Evolutionary conservation across 2,329 filamentous ascomycete species (phyloP), one percentile per base, ranked within the genome.

Genomic region (Tolypocladium nubicola): DNA sequence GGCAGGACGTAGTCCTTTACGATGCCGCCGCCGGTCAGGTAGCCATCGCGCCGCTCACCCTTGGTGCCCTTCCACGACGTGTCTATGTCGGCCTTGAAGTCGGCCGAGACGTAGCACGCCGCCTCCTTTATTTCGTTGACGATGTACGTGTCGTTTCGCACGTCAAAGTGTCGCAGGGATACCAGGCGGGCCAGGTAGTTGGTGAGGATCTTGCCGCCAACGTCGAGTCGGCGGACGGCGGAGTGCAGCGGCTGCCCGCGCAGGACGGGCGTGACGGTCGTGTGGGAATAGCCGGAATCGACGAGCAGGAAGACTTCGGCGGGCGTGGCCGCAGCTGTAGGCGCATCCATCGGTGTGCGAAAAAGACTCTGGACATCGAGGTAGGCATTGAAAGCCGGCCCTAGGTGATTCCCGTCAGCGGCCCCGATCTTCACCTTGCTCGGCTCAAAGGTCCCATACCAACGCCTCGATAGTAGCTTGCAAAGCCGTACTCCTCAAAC

Each of bases 51-150:
- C 54, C 76, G 74, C 64, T 84, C 79, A 49, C 84, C 81, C 60
- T 81, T 75, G 1, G 87, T 84, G 8, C 87, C 88, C 70, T 90
- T 94, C 90, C 91, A 96, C 0, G 86, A 87, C 61, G 79, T 81
- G 61, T 97, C 92, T 40, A 99, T 80, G 64, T 97, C 90, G 8
- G 70, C 67, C 33, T 79, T 76, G 70, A 97, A 97, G 67, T 95
- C 84, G 1, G 82, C 75, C 2, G 88, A 88, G 13, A 97, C 85
- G 65, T 88, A 97, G 68, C 90, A 96, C 1, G 88, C 85, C 5
- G 87, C 81, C 69, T 99, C 94, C 68, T 99, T 99, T 72, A 97
- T 92, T 70, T 97, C 89, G 66, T 96, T 96, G 69, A 97, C 90
- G 54, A 97, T 87, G 70, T 95, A 87, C 1, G 89, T 87, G 65